phyloP scores from a whole-genome alignment of 768 basidiomycete species.

The Suillus fuscotomentosus region DNA sequence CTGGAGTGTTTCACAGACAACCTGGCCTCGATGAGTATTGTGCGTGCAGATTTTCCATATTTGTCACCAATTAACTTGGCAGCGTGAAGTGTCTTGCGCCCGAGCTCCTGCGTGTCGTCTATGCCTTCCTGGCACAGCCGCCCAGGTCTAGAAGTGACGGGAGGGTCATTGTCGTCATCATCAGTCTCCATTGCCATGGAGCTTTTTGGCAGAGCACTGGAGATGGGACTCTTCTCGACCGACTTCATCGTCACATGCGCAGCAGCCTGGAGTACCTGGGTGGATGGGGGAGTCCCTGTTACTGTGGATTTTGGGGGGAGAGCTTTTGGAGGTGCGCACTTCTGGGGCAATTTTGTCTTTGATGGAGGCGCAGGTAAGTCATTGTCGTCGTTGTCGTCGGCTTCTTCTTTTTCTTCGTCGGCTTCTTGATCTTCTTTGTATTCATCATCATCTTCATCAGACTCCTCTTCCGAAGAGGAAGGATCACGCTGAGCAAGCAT shows the following conservation, averaged over 20 bases:
- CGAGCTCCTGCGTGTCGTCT: background rate
- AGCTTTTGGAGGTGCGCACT: background rate
- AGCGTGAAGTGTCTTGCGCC: background rate
- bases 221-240: no score
- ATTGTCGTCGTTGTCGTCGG: no score
- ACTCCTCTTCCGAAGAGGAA: background rate
- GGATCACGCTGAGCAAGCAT: background rate
- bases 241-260: no score
- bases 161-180: background rate
- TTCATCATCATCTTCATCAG: background rate
- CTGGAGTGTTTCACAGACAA: background rate
- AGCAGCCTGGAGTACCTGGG: no score
- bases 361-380: background rate
- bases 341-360: no score
- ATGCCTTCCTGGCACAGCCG: background rate
- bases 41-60: conserved; percentile 1
- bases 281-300: background rate
- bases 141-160: background rate
- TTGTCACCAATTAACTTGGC: background rate
- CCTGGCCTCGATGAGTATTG: background rate
- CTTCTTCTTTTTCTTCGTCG: background rate
- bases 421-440: background rate
- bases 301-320: background rate
- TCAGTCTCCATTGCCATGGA: background rate
- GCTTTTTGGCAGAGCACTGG: no score